Base-by-base conservation (phyloP, 495 filamentous ascomycete species). In the Penicillium ucsense region DNA sequence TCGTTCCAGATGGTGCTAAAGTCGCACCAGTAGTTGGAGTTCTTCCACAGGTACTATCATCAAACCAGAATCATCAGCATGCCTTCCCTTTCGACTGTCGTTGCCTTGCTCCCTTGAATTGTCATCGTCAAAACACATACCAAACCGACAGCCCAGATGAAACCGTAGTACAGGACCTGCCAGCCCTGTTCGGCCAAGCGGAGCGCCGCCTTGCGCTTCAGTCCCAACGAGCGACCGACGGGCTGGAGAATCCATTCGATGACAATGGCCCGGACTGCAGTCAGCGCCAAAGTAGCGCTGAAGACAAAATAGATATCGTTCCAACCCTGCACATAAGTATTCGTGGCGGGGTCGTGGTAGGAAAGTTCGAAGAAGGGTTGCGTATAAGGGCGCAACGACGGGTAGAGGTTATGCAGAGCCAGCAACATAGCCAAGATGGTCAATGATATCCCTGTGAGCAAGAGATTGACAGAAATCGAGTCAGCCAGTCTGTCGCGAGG, bases 121-220 rank as follows among this genome's bases (percentile, higher is more conserved):
- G 27, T 29, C 5, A 30, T 30, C 4, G 5, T 41, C 27, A 8
- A 8, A 41, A n/a, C 27, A 77, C 87, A 45, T 78, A 96, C 88
- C 79, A 91, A 75, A 52, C 92, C 92, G 46, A 91, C 66, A 4
- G 79, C 66, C 83, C 88, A 97, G 62, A 88, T 89, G 45, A 81
- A 67, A 29, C 61, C 62, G 61, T 88, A 86, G 69, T 96, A 97
- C 33, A 90, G 55, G 29, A 87, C 61, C 59, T 94, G 72, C 87
- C 89, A 98, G 43, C 82, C 88, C 69, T 98, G 92, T 64, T 98
- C 92, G 41, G 88, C 86, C 65, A 97, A 87, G 36, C 94, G 77
- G 27, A 86, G 74, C 27, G 82, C 65, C 6, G 77, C 83, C 66
- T 94, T 95, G 53, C 71, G 73, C 49, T 76, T 74, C 51, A 97